Base-by-base conservation (phyloP, 129 eudicot species). In the Flaveria brownii region DNA sequence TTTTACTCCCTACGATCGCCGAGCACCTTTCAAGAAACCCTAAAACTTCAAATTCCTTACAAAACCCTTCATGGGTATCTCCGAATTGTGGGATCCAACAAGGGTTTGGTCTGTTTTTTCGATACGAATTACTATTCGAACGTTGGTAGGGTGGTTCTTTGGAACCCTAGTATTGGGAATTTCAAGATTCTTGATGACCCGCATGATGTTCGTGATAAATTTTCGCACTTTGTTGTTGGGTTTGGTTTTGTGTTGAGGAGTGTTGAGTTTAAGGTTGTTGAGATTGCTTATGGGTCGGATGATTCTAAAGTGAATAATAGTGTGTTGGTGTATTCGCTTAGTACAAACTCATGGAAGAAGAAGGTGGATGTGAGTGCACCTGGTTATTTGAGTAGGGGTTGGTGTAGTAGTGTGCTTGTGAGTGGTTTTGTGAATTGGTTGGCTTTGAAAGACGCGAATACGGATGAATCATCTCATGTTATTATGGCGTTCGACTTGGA, bases 371-470 rank as follows among this genome's bases (percentile, higher is more conserved):
- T 20, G 15, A 50, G 56, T 47, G 85, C 78, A 3, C 90, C 87
- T 43, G 80, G 83, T 70, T 76, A 57, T 65, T 41, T 82, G 71
- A 72, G 22, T 12, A 79, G 23, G 39, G 65, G 62, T 57, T 82
- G 89, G 89, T 76, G 81, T 41, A 70, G 57, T 46, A 80, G 52
- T 46, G 87, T 83, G 55, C 45, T 83, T 73, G 85, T 83, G 4
- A 86, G 80, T 33, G 85, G 87, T 20, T 71, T 64, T 72, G 84
- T 86, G 61, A 79, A 86, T 77, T 83, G 90, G 87, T 74, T 86
- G 78, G 87, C 77, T 28, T 74, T 39, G 26, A 77, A 80, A 20
- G 64, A 70, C 47, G 68, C 2, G 45, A 22, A 0, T 63, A 18
- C 46, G 68, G 49, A 39, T 33, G 70, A 6, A 50, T 36, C 41